Conservation (phyloP, 371 early-diverging fungal genomes). For the Mucor saturninus region DNA sequence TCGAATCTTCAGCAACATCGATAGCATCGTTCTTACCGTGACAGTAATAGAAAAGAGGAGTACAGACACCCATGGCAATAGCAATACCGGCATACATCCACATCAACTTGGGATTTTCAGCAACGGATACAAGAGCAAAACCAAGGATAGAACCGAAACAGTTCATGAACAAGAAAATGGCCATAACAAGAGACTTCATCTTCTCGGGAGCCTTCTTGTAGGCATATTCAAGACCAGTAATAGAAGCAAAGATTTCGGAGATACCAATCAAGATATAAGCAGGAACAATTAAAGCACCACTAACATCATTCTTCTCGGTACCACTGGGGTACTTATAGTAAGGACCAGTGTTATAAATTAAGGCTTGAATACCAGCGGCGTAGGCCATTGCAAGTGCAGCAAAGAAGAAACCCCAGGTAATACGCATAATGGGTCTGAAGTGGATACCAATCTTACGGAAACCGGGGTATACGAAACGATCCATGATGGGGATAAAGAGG, state of each 20-base stretch:
- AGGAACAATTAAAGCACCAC: constrained; percentile 70
- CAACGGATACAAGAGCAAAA: constrained; percentile 68
- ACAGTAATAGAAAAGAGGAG: constrained; percentile 32
- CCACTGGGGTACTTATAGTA: constrained; percentile 37
- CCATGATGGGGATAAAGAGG: constrained; percentile 75
- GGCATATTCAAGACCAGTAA: constrained; percentile 82
- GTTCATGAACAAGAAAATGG: constrained; percentile 73
- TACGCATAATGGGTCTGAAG: constrained; percentile 73
- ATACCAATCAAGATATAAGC: constrained; percentile 70
- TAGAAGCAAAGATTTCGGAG: constrained; percentile 76
- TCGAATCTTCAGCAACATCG: constrained; percentile 40
- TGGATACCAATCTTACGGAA: constrained; percentile 68
- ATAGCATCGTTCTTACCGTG: constrained; percentile 36
- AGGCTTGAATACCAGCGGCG: constrained; percentile 71
- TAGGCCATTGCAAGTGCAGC: constrained; percentile 73
- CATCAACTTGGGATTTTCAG: constrained; percentile 70
- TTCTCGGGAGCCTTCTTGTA: constrained; percentile 74
- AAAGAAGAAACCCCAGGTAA: constrained; percentile 71
- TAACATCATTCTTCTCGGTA: constrained; percentile 55
- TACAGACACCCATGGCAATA: constrained; percentile 28
- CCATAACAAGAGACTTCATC: constrained; percentile 80
- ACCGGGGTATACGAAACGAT: constrained; percentile 68
- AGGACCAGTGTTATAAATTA: constrained; percentile 55
- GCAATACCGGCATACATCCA: constrained; percentile 68
- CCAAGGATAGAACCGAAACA: constrained; percentile 70